These are phyloP conservation scores for Leccinum aurantiacum DNA, from an alignment of 768 basidiomycete genomes.

Conservation along the genomic window DNA sequence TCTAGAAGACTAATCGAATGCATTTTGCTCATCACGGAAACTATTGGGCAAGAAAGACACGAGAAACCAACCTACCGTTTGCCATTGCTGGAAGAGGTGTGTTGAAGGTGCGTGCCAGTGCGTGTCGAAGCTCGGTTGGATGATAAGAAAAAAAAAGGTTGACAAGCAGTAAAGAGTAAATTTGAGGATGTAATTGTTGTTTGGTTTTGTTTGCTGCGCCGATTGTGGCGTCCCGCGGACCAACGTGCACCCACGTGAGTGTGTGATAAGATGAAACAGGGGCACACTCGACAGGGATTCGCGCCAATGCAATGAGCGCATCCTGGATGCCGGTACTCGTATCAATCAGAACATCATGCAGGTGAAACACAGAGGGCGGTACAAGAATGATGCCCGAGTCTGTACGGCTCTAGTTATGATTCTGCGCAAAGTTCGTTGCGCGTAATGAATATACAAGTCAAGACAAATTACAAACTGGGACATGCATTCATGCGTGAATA, in stretches of 20 bases:
- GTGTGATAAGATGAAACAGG: conserved; percentile 8
- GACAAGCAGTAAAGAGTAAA: neutral
- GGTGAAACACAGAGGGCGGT: conserved; percentile 8
- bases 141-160: conserved; percentile 1
- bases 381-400: conserved; percentile 21
- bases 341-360: conserved; percentile 1
- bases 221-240: conserved; percentile 5
- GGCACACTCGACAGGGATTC: neutral
- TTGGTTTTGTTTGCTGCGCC: conserved; percentile 13
- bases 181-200: conserved; percentile 5
- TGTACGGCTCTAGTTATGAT: conserved; percentile 17
- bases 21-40: conserved; percentile 54
- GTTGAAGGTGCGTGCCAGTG: neutral
- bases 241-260: neutral
- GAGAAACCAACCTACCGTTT: conserved; percentile 14
- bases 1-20: conserved; percentile 97
- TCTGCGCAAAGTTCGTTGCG: conserved; percentile 16
- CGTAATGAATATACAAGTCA: conserved; percentile 13
- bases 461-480: conserved; percentile 3
- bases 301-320: neutral
- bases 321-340: neutral
- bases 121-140: neutral
- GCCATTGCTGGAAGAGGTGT: neutral
- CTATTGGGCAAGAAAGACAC: neutral
- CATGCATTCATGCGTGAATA: conserved; percentile 6